Evolutionary conservation across 805 yeast species (phyloP).

Genomic region (Candida ipomoeae): DNA sequence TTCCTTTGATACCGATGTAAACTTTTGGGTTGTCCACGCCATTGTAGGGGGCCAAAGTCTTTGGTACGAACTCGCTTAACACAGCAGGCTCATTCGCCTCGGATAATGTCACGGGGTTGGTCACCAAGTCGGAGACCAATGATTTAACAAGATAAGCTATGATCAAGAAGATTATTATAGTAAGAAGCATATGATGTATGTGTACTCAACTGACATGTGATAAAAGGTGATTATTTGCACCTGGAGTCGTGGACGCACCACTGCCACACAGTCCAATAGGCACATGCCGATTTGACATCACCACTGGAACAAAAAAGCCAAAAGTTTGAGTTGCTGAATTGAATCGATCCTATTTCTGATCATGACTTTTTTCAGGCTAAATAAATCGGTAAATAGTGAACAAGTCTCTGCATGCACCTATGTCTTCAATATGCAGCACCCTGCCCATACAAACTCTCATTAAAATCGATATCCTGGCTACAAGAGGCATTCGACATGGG

Average conservation of each 20-base stretch:
- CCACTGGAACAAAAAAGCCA: background rate
- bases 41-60: conserved; percentile 66
- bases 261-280: background rate
- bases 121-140: conserved; percentile 21
- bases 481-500: conserved; percentile 18
- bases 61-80: conserved; percentile 66
- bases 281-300: background rate
- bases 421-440: background rate
- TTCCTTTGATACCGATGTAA: conserved; percentile 82
- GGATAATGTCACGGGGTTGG: conserved; percentile 28
- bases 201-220: conserved; percentile 3
- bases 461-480: background rate
- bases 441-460: background rate
- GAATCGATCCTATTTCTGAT: background rate
- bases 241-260: conserved; percentile 5
- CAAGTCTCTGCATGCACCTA: background rate
- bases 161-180: conserved; percentile 29
- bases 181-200: conserved; percentile 19
- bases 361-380: background rate
- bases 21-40: conserved; percentile 78
- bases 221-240: background rate
- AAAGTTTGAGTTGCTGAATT: too few species aligned
- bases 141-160: conserved; percentile 30
- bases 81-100: conserved; percentile 29
- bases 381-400: background rate